Evolutionary conservation across 306 rosid genomes (phyloP).

Genomic region (Quercus gilva): DNA sequence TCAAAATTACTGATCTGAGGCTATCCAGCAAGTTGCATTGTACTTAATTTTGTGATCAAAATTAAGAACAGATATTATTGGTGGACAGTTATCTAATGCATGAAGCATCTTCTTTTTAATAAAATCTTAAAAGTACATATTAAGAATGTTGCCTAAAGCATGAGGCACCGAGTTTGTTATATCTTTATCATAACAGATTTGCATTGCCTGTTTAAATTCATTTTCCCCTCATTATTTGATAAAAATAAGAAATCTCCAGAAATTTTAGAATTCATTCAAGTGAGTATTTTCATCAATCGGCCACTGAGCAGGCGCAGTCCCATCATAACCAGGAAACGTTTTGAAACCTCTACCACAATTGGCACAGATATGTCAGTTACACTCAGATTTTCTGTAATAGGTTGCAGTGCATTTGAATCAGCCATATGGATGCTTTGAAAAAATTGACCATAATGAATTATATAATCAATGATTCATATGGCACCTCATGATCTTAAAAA

Average conservation of each 20-base stretch:
- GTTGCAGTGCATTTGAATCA: slow-evolving; percentile 3
- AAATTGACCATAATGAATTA: not conserved
- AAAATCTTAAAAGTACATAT: not conserved
- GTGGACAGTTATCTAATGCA: not conserved
- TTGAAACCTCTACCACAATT: not conserved
- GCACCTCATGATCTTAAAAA: not conserved
- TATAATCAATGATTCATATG: not conserved
- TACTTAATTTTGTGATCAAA: not conserved
- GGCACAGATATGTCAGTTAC: not conserved
- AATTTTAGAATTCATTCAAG: not conserved
- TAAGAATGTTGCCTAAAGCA: not conserved
- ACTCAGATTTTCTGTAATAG: not conserved
- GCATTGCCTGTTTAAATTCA: not conserved
- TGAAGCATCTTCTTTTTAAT: not conserved
- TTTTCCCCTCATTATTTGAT: not conserved
- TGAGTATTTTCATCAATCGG: not conserved
- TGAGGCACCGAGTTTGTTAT: not conserved
- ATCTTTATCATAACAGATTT: not conserved
- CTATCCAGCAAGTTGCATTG: slow-evolving; percentile 1
- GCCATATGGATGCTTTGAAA: not conserved
- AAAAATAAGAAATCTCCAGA: not conserved
- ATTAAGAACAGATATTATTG: not conserved
- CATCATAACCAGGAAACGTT: not conserved
- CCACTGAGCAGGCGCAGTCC: not conserved
- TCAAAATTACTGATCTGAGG: not conserved